phyloP scores from a whole-genome alignment of 1,139 yeast species.

The Hansenula anomala region DNA sequence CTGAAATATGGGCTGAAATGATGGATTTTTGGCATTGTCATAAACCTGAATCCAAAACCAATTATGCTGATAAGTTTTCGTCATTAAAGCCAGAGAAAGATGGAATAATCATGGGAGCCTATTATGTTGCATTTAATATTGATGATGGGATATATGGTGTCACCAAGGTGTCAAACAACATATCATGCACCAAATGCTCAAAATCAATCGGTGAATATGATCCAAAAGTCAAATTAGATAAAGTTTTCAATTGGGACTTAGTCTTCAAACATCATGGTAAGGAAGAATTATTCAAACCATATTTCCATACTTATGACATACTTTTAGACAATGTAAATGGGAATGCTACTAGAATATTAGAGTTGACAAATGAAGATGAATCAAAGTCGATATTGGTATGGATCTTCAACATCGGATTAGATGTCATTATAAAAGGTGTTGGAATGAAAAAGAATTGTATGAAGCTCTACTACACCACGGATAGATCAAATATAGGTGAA shows the following conservation, averaged over 20 bases:
- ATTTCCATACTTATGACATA: conserved; percentile 34
- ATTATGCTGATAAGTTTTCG: conserved; percentile 13
- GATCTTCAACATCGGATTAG: conserved; percentile 52
- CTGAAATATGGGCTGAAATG: conserved; percentile 90
- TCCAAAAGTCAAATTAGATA: conserved; percentile 22
- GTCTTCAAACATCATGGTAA: conserved; percentile 22
- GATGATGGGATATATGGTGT: conserved; percentile 16
- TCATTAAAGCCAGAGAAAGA: conserved; percentile 41
- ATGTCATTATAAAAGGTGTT: conserved; percentile 26
- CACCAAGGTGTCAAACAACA: conserved; percentile 1
- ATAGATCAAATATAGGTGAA: conserved; percentile 16
- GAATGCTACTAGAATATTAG: conserved; percentile 39
- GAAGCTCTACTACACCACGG: conserved; percentile 37
- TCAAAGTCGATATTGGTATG: conserved; percentile 36
- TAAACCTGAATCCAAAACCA: conserved; percentile 49
- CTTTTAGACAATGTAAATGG: conserved; percentile 43
- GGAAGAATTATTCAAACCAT: conserved; percentile 29
- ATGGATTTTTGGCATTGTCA: conserved; percentile 99
- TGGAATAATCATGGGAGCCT: conserved; percentile 51
- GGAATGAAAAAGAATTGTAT: conserved; percentile 27
- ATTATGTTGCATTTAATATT: conserved; percentile 44
- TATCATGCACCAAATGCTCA: conserved; percentile 31
- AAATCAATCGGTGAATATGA: conserved; percentile 30
- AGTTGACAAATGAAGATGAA: conserved; percentile 20
- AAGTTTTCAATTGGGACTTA: conserved; percentile 61